Conservation (phyloP, 257 asterid species). For the Gentiana macrophylla region DNA sequence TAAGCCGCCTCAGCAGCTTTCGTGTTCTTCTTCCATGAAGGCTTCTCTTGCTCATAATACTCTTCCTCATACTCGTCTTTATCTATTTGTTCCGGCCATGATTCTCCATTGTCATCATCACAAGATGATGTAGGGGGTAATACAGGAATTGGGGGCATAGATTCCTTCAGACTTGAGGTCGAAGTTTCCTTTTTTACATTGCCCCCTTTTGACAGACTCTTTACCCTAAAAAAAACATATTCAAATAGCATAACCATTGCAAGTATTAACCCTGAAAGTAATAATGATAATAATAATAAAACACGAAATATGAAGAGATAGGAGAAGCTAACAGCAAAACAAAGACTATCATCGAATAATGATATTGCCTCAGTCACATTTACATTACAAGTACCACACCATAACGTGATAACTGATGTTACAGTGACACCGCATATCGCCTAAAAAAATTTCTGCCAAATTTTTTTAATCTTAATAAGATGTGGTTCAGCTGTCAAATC, state of each 20-base stretch:
- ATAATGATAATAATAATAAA: too few species aligned
- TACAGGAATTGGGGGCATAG: slow-evolving; percentile 12
- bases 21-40: slow-evolving; percentile 2
- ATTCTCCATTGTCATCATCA: slow-evolving; percentile 8
- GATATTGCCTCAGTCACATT: too few species aligned
- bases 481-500: too few species aligned
- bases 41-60: slow-evolving; percentile 9
- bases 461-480: too few species aligned
- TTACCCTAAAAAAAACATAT: slow-evolving; percentile 16
- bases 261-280: background rate
- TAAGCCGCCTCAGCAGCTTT: background rate
- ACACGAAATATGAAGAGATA: too few species aligned
- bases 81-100: slow-evolving; percentile 11
- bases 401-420: too few species aligned
- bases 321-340: too few species aligned
- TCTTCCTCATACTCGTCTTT: slow-evolving; percentile 13
- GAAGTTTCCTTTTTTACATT: slow-evolving; percentile 23
- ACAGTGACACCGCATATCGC: too few species aligned
- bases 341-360: too few species aligned
- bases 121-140: slow-evolving; percentile 4
- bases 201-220: slow-evolving; percentile 30
- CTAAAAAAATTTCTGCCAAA: too few species aligned
- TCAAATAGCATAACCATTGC: too few species aligned
- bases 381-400: too few species aligned
- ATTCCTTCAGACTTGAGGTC: slow-evolving; percentile 15